phyloP scores from a whole-genome alignment of 2,329 filamentous ascomycete species.

The Sclerotinia glacialis region DNA sequence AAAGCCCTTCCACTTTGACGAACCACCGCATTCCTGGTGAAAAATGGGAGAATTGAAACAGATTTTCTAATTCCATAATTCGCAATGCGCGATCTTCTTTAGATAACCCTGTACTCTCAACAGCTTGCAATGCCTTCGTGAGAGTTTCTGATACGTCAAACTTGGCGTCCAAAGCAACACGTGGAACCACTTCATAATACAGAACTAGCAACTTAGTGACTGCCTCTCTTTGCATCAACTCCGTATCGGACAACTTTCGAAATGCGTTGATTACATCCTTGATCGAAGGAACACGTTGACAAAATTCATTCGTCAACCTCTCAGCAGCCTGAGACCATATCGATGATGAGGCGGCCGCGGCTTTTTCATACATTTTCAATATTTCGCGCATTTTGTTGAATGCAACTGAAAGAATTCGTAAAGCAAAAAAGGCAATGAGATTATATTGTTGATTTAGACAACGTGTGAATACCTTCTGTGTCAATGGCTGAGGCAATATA shows the following conservation, averaged over 20 bases:
- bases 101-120: conserved; percentile 49
- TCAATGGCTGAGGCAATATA: conserved; percentile 79
- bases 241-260: conserved; percentile 63
- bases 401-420: conserved; percentile 73
- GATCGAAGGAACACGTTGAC: conserved; percentile 73
- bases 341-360: conserved; percentile 39
- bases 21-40: conserved; percentile 92
- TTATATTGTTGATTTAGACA: conserved; percentile 77
- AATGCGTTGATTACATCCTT: conserved; percentile 77
- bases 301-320: conserved; percentile 71
- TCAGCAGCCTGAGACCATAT: conserved; percentile 69
- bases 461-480: conserved; percentile 71
- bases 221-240: conserved; percentile 73
- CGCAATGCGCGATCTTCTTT: conserved; percentile 55
- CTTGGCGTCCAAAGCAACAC: conserved; percentile 75
- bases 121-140: conserved; percentile 61
- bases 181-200: conserved; percentile 83
- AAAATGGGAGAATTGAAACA: conserved; percentile 75
- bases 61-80: conserved; percentile 73
- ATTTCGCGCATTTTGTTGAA: conserved; percentile 69
- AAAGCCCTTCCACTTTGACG: conserved; percentile 64
- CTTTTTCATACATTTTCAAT: conserved; percentile 44
- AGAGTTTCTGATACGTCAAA: conserved; percentile 84
- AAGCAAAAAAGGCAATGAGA: conserved; percentile 81
- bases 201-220: conserved; percentile 73